These are phyloP conservation scores for Cucurbitaria berberidis DNA, from an alignment of 2,329 filamentous ascomycete genomes.

Conservation along the genomic window DNA sequence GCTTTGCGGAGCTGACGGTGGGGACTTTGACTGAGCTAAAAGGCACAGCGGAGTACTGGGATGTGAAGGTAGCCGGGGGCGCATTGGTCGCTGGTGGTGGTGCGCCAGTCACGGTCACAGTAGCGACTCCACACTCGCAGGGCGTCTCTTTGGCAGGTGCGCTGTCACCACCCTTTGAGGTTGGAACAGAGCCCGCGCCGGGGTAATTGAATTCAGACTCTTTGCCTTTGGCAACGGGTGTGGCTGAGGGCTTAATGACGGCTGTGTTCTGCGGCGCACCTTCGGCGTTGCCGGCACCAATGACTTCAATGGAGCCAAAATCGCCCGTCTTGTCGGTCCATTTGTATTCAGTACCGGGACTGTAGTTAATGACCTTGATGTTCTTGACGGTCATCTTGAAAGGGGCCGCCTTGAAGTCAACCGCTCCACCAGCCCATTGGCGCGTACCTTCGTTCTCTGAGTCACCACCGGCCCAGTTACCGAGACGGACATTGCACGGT, in stretches of 20 bases:
- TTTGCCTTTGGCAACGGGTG: conserved; percentile 2
- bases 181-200: conserved; percentile 5
- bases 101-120: conserved; percentile 38
- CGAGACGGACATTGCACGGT: conserved; percentile 65
- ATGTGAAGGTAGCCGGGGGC: conserved; percentile 20
- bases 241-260: conserved; percentile 31
- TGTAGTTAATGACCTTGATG: conserved; percentile 60
- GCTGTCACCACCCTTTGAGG: conserved; percentile 5
- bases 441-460: conserved; percentile 63
- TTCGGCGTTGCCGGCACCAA: conserved; percentile 41
- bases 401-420: conserved; percentile 55
- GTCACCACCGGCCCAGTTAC: conserved; percentile 58
- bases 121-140: conserved; percentile 36
- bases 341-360: conserved; percentile 58
- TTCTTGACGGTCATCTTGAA: conserved; percentile 60
- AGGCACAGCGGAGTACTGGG: conserved; percentile 17
- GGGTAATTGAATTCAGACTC: conserved; percentile 23
- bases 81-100: conserved; percentile 26
- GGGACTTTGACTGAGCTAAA: conserved; percentile 5
- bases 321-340: conserved; percentile 57
- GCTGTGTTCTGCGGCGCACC: conserved; percentile 39
- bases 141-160: conserved; percentile 4
- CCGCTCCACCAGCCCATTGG: conserved; percentile 69
- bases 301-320: conserved; percentile 57
- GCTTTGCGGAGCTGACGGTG: conserved; percentile 10